These are phyloP conservation scores for Solanum tarijense DNA, from an alignment of 257 asterid species.

Conservation along the genomic window DNA sequence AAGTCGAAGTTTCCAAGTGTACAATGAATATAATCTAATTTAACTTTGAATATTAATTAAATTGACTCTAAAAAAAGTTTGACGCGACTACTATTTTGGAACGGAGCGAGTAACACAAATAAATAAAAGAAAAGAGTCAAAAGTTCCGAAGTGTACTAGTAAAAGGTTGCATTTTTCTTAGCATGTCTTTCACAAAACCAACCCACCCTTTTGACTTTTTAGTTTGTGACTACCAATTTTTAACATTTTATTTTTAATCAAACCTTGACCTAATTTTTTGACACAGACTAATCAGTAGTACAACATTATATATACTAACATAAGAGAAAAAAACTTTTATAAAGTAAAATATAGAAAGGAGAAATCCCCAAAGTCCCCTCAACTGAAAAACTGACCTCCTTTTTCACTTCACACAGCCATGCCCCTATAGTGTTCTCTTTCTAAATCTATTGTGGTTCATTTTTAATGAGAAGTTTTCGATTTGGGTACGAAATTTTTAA, in stretches of 20 bases:
- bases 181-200: background rate
- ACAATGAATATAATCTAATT: too few relatives aligned
- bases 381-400: constrained; percentile 3
- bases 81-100: background rate
- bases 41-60: background rate
- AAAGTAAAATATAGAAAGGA: background rate
- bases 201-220: background rate
- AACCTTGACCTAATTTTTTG: background rate
- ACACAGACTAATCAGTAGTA: background rate
- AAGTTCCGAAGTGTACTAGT: background rate
- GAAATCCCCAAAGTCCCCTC: background rate
- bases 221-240: background rate
- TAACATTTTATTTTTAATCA: background rate
- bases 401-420: background rate
- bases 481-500: too few relatives aligned
- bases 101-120: background rate
- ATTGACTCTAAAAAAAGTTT: background rate
- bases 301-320: background rate
- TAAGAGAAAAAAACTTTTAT: background rate
- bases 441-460: too few relatives aligned
- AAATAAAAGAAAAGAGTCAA: background rate
- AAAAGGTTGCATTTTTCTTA: background rate
- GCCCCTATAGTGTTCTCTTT: background rate
- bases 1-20: background rate
- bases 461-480: too few relatives aligned